Conservation (phyloP, 176 grass and related monocot species). For the Lolium rigidum region DNA sequence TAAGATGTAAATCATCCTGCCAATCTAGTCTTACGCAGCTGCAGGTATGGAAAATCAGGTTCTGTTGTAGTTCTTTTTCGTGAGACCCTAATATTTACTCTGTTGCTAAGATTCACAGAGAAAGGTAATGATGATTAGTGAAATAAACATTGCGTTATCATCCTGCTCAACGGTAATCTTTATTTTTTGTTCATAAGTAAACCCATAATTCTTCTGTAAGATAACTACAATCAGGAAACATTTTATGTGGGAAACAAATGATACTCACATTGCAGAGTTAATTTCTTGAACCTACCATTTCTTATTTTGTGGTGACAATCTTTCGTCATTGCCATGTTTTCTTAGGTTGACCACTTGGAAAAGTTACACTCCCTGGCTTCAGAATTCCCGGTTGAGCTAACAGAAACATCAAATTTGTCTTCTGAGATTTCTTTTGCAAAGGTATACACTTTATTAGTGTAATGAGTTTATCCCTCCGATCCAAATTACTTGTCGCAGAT, state of each 20-base stretch:
- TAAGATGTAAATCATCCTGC: slow-evolving; percentile 49
- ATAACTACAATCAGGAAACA: slow-evolving; percentile 1
- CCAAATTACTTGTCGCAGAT: too few relatives aligned
- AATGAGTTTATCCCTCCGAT: too few relatives aligned
- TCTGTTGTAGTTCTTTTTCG: neutral
- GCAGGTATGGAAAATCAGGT: slow-evolving; percentile 58
- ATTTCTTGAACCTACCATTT: slow-evolving; percentile 38
- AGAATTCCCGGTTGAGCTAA: slow-evolving; percentile 70
- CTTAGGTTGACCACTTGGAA: slow-evolving; percentile 81
- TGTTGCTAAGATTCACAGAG: slow-evolving; percentile 49
- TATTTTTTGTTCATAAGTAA: too few relatives aligned
- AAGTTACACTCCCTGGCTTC: slow-evolving; percentile 52
- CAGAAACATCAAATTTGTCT: slow-evolving; percentile 50
- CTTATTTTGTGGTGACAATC: slow-evolving; percentile 29
- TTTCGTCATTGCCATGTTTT: slow-evolving; percentile 32
- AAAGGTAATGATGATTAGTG: slow-evolving; percentile 64
- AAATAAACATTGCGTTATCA: slow-evolving; percentile 75
- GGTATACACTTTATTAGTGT: slow-evolving; percentile 49
- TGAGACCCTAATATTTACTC: slow-evolving; percentile 23
- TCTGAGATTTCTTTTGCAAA: slow-evolving; percentile 78
- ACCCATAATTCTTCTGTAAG: neutral
- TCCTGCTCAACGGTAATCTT: slow-evolving; percentile 70
- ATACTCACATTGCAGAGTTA: neutral
- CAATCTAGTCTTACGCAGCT: slow-evolving; percentile 60
- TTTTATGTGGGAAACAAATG: slow-evolving; percentile 23